phyloP scores from a whole-genome alignment of 1,284 basidiomycete genomes.

The Trichosporon sp. region DNA sequence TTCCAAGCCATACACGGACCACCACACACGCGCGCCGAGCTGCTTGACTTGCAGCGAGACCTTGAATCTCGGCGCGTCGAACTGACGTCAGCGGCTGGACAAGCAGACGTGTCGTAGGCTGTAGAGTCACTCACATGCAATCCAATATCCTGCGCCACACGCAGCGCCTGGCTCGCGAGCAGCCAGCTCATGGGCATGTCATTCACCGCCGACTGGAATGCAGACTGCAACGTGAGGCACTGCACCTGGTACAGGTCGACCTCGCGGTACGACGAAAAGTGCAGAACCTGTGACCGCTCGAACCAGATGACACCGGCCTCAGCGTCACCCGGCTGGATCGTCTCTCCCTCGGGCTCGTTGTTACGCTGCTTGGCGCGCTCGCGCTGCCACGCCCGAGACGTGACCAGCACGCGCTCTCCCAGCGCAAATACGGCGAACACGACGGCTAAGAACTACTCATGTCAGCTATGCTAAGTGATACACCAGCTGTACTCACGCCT shows the following conservation, averaged over 20 bases:
- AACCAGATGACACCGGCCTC: slow-evolving; percentile 44
- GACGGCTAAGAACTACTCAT: slow-evolving; percentile 75
- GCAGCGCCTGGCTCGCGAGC: slow-evolving; percentile 76
- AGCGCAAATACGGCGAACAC: slow-evolving; percentile 78
- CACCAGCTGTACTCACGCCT: slow-evolving; percentile 11
- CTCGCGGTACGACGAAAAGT: slow-evolving; percentile 79
- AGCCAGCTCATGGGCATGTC: slow-evolving; percentile 87
- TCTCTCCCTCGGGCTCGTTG: slow-evolving; percentile 22
- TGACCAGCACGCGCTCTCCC: slow-evolving; percentile 56
- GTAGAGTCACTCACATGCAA: slow-evolving; percentile 67
- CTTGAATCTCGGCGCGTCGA: slow-evolving; percentile 66
- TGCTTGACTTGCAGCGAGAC: slow-evolving; percentile 73
- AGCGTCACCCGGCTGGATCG: slow-evolving; percentile 39
- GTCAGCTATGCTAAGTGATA: slow-evolving; percentile 43
- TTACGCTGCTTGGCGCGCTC: slow-evolving; percentile 55
- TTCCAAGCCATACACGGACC: slow-evolving; percentile 80
- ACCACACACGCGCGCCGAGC: slow-evolving; percentile 80
- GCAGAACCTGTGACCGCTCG: slow-evolving; percentile 64
- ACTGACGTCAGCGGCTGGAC: slow-evolving; percentile 51
- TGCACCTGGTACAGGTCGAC: slow-evolving; percentile 74
- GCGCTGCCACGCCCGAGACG: slow-evolving; percentile 56
- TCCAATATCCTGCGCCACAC: slow-evolving; percentile 78
- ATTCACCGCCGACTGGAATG: slow-evolving; percentile 81
- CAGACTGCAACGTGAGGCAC: slow-evolving; percentile 76
- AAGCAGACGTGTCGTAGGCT: not conserved